phyloP scores from a whole-genome alignment of 352 stramenopile species.

The Pythium scleroteichum region DNA sequence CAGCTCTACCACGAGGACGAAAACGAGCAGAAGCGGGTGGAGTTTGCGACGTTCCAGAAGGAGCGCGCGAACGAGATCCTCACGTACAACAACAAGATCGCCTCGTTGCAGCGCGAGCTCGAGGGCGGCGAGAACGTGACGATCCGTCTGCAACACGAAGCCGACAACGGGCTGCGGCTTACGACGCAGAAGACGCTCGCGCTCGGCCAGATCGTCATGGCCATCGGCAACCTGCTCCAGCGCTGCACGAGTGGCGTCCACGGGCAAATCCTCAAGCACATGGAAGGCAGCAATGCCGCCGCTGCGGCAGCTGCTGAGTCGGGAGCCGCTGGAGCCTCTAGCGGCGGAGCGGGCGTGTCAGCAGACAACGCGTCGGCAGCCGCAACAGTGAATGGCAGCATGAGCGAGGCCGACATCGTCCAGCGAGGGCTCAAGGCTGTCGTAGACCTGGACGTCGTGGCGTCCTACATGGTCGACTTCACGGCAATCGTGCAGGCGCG shows the following conservation, averaged over 20 bases:
- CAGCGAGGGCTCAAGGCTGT: constrained; percentile 86
- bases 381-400: constrained; percentile 35
- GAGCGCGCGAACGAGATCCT: constrained; percentile 92
- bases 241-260: constrained; percentile 84
- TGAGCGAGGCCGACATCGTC: constrained; percentile 83
- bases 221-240: constrained; percentile 82
- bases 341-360: neutral
- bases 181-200: constrained; percentile 92
- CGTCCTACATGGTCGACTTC: constrained; percentile 94
- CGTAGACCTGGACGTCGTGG: constrained; percentile 90
- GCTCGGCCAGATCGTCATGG: constrained; percentile 90
- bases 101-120: constrained; percentile 77
- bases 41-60: constrained; percentile 87
- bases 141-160: constrained; percentile 85
- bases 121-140: constrained; percentile 69
- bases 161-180: constrained; percentile 82
- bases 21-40: constrained; percentile 80
- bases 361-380: neutral
- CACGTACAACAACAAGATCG: constrained; percentile 91
- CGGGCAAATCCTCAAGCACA: constrained; percentile 87
- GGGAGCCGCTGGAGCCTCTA: constrained; percentile 8
- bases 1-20: constrained; percentile 84
- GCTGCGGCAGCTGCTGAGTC: constrained; percentile 14
- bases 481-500: constrained; percentile 75
- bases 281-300: constrained; percentile 57